Evolutionary conservation across 768 basidiomycete genomes (phyloP).

Genomic region (Rhizopogon vesiculosus): DNA sequence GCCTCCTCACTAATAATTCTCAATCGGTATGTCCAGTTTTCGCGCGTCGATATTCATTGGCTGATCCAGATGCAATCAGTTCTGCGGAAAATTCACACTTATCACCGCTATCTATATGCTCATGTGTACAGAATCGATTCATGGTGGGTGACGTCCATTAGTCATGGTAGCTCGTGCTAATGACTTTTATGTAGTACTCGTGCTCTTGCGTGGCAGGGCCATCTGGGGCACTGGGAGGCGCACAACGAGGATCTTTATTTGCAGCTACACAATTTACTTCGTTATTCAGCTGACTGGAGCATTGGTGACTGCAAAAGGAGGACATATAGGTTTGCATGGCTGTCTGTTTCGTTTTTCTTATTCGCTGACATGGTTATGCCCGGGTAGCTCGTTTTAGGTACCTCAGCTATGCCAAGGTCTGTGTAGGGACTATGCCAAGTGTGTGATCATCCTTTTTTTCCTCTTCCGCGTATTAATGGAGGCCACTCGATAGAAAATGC

Average conservation of each 20-base stretch:
- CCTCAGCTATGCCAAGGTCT: constrained; percentile 10
- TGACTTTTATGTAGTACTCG: constrained; percentile 11
- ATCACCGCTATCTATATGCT: not conserved
- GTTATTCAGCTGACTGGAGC: not conserved
- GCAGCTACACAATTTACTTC: constrained; percentile 10
- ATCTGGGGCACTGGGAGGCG: constrained; percentile 11
- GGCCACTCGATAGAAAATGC: not conserved
- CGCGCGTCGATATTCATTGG: not conserved
- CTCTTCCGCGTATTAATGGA: not conserved
- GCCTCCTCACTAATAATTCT: constrained; percentile 12
- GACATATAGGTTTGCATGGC: not conserved
- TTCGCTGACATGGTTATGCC: not conserved
- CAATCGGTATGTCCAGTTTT: constrained; percentile 4
- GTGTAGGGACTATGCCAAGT: constrained; percentile 4
- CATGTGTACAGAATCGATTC: constrained; percentile 16
- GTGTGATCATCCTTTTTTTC: not conserved
- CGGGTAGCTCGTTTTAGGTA: constrained; percentile 4
- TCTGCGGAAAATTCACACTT: constrained; percentile 8
- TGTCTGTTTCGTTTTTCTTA: not conserved
- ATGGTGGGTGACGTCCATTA: constrained; percentile 10
- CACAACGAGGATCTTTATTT: not conserved
- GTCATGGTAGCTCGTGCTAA: not conserved
- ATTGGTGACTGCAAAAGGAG: not conserved
- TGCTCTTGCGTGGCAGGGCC: constrained; percentile 20
- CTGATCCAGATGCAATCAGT: constrained; percentile 6